A percentile compares a stretch with the other conserved stretches of the same genome.
These are phyloP conservation scores for Sphagnurus paluster DNA, from an alignment of 1,284 basidiomycete genomes.

Conservation along the genomic window DNA sequence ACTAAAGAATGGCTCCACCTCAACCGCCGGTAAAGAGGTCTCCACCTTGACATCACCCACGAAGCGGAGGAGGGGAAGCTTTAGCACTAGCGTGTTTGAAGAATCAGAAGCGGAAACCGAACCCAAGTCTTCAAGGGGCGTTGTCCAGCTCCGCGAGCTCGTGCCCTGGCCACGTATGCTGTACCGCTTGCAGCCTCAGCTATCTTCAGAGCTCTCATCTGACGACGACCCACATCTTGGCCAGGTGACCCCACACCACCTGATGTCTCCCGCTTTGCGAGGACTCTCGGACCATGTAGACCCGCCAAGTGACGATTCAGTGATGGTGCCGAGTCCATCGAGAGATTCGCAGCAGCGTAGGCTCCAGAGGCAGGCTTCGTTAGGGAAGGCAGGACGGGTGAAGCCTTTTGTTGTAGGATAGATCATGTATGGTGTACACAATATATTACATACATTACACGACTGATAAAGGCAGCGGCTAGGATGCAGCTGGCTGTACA, in stretches of 20 bases:
- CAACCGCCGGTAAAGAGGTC: neutral
- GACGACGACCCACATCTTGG: constrained; percentile 63
- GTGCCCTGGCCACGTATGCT: constrained; percentile 1
- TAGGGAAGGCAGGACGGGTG: constrained; percentile 7
- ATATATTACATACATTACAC: constrained; percentile 1
- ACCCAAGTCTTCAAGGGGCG: neutral
- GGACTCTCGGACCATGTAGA: constrained; percentile 15
- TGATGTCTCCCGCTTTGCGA: constrained; percentile 52
- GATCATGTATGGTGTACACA: neutral
- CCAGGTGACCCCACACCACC: constrained; percentile 66
- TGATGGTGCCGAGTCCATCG: constrained; percentile 18
- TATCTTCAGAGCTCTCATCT: constrained; percentile 38
- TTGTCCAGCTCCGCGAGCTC: constrained; percentile 1
- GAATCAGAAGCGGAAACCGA: neutral
- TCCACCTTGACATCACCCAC: constrained; percentile 5
- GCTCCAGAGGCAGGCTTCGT: constrained; percentile 15
- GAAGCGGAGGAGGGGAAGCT: constrained; percentile 15
- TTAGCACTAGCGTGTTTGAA: neutral
- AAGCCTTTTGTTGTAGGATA: constrained; percentile 15
- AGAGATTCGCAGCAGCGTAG: constrained; percentile 19
- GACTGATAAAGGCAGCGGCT: too few species aligned
- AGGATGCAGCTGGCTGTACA: too few species aligned
- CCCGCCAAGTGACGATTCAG: constrained; percentile 28
- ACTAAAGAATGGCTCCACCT: constrained; percentile 1
- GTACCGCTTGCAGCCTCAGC: neutral